phyloP scores from a whole-genome alignment of 805 yeast genomes.

The Hagleromyces aurorensis region DNA sequence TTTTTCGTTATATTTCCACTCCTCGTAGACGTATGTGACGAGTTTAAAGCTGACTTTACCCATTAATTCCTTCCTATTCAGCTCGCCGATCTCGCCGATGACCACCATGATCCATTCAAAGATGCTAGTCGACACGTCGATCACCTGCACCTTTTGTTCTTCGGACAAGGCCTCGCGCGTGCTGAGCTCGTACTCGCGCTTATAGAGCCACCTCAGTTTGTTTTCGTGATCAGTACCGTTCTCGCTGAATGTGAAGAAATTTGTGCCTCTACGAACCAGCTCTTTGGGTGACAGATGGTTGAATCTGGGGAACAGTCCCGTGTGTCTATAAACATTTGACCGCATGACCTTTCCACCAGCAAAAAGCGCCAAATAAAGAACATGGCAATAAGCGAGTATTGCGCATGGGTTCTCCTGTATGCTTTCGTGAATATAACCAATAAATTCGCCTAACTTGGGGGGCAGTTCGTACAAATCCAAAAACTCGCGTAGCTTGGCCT shows the following conservation, averaged over 20 bases:
- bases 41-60: constrained; percentile 47
- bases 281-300: constrained; percentile 60
- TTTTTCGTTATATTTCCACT: constrained; percentile 26
- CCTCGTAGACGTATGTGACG: constrained; percentile 29
- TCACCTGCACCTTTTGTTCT: constrained; percentile 58
- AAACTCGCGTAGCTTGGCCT: constrained; percentile 6
- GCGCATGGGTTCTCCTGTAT: constrained; percentile 60
- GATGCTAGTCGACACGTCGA: constrained; percentile 58
- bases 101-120: constrained; percentile 55
- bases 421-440: constrained; percentile 47
- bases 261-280: constrained; percentile 53
- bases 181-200: constrained; percentile 67
- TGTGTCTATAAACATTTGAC: constrained; percentile 54
- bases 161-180: constrained; percentile 69
- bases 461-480: constrained; percentile 27
- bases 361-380: constrained; percentile 74
- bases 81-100: constrained; percentile 57
- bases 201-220: constrained; percentile 55
- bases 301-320: constrained; percentile 69
- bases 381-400: constrained; percentile 75
- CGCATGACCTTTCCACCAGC: constrained; percentile 78
- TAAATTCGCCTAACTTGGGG: constrained; percentile 54
- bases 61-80: constrained; percentile 52
- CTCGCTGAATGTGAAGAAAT: constrained; percentile 43
- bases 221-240: constrained; percentile 65